A percentile compares a stretch with the other conserved stretches of the same genome.
phyloP scores from a whole-genome alignment of 257 asterid species.

The Solanum ossicruentum region DNA sequence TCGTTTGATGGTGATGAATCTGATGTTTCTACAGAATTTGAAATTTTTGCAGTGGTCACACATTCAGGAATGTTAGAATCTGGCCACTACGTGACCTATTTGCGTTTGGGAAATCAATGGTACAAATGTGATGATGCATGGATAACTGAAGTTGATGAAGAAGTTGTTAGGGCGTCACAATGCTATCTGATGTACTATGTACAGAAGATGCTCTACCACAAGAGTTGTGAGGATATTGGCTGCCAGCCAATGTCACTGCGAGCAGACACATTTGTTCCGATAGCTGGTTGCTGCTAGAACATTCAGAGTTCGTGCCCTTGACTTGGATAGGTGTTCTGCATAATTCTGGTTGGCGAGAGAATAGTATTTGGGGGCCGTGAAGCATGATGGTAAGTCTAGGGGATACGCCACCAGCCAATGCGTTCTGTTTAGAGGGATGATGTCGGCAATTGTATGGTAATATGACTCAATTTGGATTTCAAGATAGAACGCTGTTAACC shows the following conservation, averaged over 20 bases:
- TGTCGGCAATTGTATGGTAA: not conserved
- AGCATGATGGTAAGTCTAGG: not conserved
- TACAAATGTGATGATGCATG: slow-evolving; percentile 88
- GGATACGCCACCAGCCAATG: not conserved
- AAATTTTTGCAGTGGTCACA: slow-evolving; percentile 77
- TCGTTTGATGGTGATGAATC: slow-evolving; percentile 42
- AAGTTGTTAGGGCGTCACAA: slow-evolving; percentile 69
- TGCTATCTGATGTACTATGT: slow-evolving; percentile 86
- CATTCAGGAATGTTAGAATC: slow-evolving; percentile 73
- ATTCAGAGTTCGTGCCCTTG: not conserved
- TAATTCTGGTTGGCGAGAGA: not conserved
- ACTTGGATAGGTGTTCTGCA: not conserved
- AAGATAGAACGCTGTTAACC: not conserved
- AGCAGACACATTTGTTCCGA: slow-evolving; percentile 46
- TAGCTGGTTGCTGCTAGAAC: slow-evolving; percentile 62
- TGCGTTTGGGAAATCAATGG: slow-evolving; percentile 68
- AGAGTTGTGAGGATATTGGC: slow-evolving; percentile 49
- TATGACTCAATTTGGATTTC: not conserved
- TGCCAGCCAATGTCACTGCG: slow-evolving; percentile 41
- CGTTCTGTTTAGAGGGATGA: not conserved
- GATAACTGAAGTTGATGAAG: slow-evolving; percentile 61
- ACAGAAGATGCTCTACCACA: slow-evolving; percentile 70
- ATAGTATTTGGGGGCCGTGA: not conserved
- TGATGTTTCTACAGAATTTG: slow-evolving; percentile 52
- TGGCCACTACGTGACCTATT: slow-evolving; percentile 72